A percentile compares a stretch with the other conserved stretches of the same genome.
Evolutionary conservation across 1,284 basidiomycete species (phyloP).

Genomic region (Apiotrichum domesticum): DNA sequence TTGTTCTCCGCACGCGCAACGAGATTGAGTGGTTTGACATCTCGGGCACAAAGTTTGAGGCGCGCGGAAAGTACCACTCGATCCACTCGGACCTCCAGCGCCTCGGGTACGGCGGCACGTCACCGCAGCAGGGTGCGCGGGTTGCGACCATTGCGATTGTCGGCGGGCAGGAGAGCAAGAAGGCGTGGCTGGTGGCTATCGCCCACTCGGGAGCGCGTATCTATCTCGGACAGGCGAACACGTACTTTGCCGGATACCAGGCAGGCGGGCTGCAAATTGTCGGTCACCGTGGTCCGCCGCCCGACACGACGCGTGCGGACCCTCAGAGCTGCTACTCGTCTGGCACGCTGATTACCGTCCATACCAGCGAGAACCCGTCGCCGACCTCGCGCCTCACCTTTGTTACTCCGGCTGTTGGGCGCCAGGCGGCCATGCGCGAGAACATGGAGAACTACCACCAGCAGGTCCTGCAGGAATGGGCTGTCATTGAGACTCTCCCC

Average conservation of each 20-base stretch:
- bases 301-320: conserved; percentile 13
- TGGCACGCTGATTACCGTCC: conserved; percentile 33
- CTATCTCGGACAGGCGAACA: conserved; percentile 9
- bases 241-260: conserved; percentile 1
- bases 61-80: conserved; percentile 21
- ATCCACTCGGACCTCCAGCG: conserved; percentile 21
- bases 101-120: conserved; percentile 13
- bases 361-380: conserved; percentile 21
- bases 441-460: conserved; percentile 30
- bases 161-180: conserved; percentile 43
- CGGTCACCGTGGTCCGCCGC: conserved; percentile 29
- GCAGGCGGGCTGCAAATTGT: conserved; percentile 7
- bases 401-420: conserved; percentile 28
- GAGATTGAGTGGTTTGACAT: conserved; percentile 36
- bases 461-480: conserved; percentile 31
- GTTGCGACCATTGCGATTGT: conserved; percentile 45
- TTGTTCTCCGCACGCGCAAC: conserved; percentile 30
- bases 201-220: conserved; percentile 54
- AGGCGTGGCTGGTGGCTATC: conserved; percentile 69
- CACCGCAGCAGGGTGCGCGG: conserved; percentile 10
- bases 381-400: conserved; percentile 26
- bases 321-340: conserved; percentile 37
- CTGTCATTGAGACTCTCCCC: conserved; percentile 54
- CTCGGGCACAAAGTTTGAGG: conserved; percentile 24
- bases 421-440: conserved; percentile 33